phyloP scores from a whole-genome alignment of 805 yeast genomes.

The Nakazawaea pomicola region DNA sequence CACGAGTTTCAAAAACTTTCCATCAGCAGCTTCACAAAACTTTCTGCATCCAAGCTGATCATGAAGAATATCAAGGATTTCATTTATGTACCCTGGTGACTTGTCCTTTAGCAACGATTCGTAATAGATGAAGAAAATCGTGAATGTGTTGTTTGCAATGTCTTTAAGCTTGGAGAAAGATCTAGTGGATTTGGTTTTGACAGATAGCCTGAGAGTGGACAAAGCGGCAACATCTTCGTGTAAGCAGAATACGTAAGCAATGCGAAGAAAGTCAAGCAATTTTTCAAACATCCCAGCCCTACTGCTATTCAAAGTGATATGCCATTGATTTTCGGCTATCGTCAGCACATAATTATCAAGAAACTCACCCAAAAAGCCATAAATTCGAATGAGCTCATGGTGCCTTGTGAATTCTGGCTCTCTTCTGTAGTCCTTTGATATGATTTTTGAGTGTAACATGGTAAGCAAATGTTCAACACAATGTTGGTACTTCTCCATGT shows the following conservation, averaged over 20 bases:
- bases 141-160: conserved; percentile 32
- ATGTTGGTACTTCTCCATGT: conserved; percentile 31
- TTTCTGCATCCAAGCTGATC: conserved; percentile 64
- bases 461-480: conserved; percentile 51
- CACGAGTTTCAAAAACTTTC: conserved; percentile 55
- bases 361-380: conserved; percentile 52
- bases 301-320: conserved; percentile 10
- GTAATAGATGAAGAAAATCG: conserved; percentile 35
- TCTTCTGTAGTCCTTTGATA: conserved; percentile 19
- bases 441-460: conserved; percentile 35
- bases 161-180: conserved; percentile 44
- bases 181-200: conserved; percentile 35
- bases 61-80: conserved; percentile 59
- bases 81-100: conserved; percentile 27
- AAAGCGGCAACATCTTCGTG: conserved; percentile 46
- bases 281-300: conserved; percentile 14
- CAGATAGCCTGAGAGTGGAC: conserved; percentile 33
- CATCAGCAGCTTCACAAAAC: conserved; percentile 63
- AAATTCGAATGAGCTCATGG: conserved; percentile 38
- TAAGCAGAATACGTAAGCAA: conserved; percentile 43
- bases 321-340: conserved; percentile 31
- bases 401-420: conserved; percentile 30
- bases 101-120: conserved; percentile 15
- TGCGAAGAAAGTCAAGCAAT: conserved; percentile 29
- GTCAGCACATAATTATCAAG: conserved; percentile 31